Evolutionary conservation across 257 asterid genomes (phyloP), one percentile per base, ranked within the genome.

Genomic region (Mitragyna speciosa): DNA sequence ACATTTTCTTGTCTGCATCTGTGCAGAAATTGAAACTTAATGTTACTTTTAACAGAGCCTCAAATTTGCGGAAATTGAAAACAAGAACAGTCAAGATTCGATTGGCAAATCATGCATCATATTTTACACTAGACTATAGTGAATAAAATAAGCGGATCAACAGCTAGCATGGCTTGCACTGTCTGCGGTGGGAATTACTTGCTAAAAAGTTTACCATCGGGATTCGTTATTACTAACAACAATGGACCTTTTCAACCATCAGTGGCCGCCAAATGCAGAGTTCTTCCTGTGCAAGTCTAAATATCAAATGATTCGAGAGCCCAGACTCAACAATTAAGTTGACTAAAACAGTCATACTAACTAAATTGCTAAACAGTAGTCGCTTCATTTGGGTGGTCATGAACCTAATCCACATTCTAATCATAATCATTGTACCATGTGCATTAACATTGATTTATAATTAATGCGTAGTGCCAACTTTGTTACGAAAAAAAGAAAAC

Each of bases 381-480:
- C 54, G 75, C 83, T 77, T 64, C 81, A 83, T 79, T 76, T 70
- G 36, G 22, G 73, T 83, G 78, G 86, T 89, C 81, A 83, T 77
- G 70, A 56, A 79, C 84, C 82, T 83, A 83, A 87, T 86, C 88
- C 84, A 85, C 79, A 83, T 68, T 84, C 79, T 61, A 74, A 84
- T 83, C 83, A 80, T 73, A 81, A 74, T 80, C 83, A 85, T 83
- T 82, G 86, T 77, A 69, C 84, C 89, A 89, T 83, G 88, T 89
- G 84, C 78, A 48, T 76, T 70, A 76, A 33, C 87, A 52, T 78
- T 69, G 70, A 47, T 12, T 58, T 39, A 67, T 79, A 73, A 76
- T 76, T 54, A 76, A 69, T 45, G 31, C 4, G 36, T 5, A 24
- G 36, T 79, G 17, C 47, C 72, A 63, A 63, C 39, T 26, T 65